Evolutionary conservation across 495 filamentous ascomycete genomes (phyloP), one percentile per base, ranked within the genome.

Genomic region (Thozetella sp.): DNA sequence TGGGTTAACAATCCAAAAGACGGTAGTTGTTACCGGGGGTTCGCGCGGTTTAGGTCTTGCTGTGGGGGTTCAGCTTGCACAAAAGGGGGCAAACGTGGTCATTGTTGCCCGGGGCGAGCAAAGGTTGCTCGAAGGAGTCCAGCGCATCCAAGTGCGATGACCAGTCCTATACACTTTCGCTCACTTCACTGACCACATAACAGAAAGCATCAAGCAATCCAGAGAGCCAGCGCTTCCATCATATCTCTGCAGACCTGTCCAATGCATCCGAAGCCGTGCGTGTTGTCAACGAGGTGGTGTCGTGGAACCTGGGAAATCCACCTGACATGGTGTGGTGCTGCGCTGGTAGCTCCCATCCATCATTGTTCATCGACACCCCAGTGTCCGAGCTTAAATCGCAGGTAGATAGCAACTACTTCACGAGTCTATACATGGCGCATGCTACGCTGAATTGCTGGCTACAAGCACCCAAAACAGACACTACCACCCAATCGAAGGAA

Each of bases 291-390:
- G 88, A 93, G 71, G 81, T 85, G 19, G 87, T 78, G 2, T 63
- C 77, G 3, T 96, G 92, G 93, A 95, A 95, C 68, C n/a, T n/a
- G n/a, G 72, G 84, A 55, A 83, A 83, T 50, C 77, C 85, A 3
- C 92, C 92, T 0, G 91, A 96, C 59, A 80, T 93, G 54, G 87
- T 95, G 24, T 96, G 92, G 92, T 91, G 90, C 63, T 91, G 88
- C 65, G 88, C 89, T 22, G 92, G 92, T 51, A 79, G 82, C 55
- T 80, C 89, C 19, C 71, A 77, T 54, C 91, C 93, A 0, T 75
- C 80, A 0, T 85, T 91, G 57, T 95, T 93, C 72, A 69, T 90
- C 62, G 90, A 96, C 57, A 85, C 87, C 2, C 76, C 84, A 3
- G 62, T 85, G 1, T 72, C 85, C 24, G 76, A 79, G 24, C 76